phyloP scores from a whole-genome alignment of 306 rosid species.

The Corylus avellana region DNA sequence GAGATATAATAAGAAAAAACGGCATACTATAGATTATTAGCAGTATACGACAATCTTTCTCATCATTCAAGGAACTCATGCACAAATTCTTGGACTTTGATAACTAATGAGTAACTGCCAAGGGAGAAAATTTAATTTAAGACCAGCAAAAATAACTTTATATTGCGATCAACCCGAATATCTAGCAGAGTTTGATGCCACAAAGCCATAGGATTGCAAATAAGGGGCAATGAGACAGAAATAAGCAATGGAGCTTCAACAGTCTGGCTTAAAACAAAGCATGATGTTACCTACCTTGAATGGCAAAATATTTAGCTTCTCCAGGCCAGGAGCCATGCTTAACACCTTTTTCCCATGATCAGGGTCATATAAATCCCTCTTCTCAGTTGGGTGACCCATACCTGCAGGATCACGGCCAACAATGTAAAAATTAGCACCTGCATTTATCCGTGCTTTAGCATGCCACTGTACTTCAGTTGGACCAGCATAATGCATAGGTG shows the following conservation, averaged over 20 bases:
- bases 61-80: conserved; percentile 6
- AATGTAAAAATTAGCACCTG: conserved; percentile 95
- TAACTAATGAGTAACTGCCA: background rate
- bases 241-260: conserved; percentile 8
- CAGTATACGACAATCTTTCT: background rate
- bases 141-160: background rate
- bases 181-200: background rate
- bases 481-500: conserved; percentile 99
- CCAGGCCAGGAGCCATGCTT: conserved; percentile 97
- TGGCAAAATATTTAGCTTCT: conserved; percentile 93
- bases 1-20: background rate
- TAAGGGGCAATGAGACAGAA: conserved; percentile 6
- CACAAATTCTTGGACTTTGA: background rate
- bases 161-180: background rate
- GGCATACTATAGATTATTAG: conserved; percentile 12
- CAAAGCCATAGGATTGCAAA: background rate
- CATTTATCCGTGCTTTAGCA: conserved; percentile 93
- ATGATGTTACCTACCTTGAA: conserved; percentile 57
- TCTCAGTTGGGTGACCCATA: conserved; percentile 95
- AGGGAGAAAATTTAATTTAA: background rate
- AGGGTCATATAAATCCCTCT: conserved; percentile 90
- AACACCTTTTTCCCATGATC: conserved; percentile 96
- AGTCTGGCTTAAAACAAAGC: background rate
- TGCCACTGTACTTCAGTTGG: conserved; percentile 99
- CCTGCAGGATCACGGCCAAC: conserved; percentile 99